Percentiles rank a stretch among this genome's conserved stretches.
Evolutionary conservation across 371 early-diverging fungal genomes (phyloP).

Genomic region (Catenaria anguillulae): DNA sequence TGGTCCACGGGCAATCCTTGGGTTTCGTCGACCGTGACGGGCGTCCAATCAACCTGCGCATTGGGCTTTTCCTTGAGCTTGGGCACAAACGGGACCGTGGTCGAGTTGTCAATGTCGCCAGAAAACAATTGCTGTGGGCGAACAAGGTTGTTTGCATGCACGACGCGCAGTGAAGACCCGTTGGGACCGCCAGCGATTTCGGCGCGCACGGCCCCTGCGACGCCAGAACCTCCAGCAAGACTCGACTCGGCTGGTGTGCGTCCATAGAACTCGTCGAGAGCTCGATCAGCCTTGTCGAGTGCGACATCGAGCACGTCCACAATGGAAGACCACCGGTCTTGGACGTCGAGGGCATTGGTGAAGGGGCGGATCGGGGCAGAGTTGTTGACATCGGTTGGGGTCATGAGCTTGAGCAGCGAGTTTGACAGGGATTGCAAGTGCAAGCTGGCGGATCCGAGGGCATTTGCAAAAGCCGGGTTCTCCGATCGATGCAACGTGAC

Average conservation of each 20-base stretch:
- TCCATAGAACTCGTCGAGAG: background rate
- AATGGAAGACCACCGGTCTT: constrained; percentile 43
- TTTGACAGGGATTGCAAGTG: constrained; percentile 43
- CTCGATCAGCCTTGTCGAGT: constrained; percentile 53
- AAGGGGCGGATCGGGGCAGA: constrained; percentile 9
- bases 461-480: constrained; percentile 38
- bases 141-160: constrained; percentile 58
- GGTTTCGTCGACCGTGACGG: background rate
- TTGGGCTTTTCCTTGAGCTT: constrained; percentile 69
- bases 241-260: no score
- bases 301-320: constrained; percentile 66
- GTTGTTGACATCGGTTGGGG: constrained; percentile 13
- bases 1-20: constrained; percentile 1
- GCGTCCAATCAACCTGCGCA: constrained; percentile 58
- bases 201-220: constrained; percentile 17
- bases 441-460: constrained; percentile 32
- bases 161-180: constrained; percentile 28
- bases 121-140: constrained; percentile 78
- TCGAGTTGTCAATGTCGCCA: constrained; percentile 72
- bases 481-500: background rate
- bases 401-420: constrained; percentile 23
- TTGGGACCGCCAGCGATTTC: constrained; percentile 35
- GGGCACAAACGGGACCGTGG: constrained; percentile 49
- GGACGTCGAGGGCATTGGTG: constrained; percentile 52
- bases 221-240: constrained; percentile 16